Base-by-base conservation (phyloP, 768 basidiomycete species). In the Pleurotus djamor region DNA sequence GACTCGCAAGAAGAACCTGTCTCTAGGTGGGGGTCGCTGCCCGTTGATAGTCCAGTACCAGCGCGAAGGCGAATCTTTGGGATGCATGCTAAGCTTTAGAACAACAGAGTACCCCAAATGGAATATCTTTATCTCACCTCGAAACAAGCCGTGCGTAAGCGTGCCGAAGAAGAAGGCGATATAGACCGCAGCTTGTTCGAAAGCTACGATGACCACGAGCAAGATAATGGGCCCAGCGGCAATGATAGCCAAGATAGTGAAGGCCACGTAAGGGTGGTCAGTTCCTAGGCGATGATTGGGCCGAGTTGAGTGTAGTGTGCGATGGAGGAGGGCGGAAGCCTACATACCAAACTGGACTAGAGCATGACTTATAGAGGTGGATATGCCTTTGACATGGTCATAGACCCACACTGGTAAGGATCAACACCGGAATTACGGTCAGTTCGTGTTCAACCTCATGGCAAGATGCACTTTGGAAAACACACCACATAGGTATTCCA, bases 1-100 rank as follows among this genome's bases (percentile, higher is more conserved):
- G 16, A 56, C 41, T 56, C 41, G 54, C 13, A 56, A 38, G 54
- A 56, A 56, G 41, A 56, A 56, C 28, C 54, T 56, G 33, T 56
- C 54, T 13, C 54, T 41, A n/a, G 54, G n/a, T n/a, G n/a, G 13
- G 12, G 16, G 38, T 33, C 54, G 13, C 44, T 21, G 54, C n/a
- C 41, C 54, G 17, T 56, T 56, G 28, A 56, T 32, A 12, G 37
- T 56, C 54, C 54, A 56, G 13, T 56, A 56, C 54, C 54, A 56
- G 21, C 54, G 54, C 12, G 54, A 56, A 9, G 54, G 54, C 9
- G 54, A 56, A 14, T 34, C 54, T 56, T 28, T 28, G 21, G 21
- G 21, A 28, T 28, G 21, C 21, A 28, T 36, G 51, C 49, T 16
- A n/a, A 14, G 14, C n/a, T 32, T 51, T n/a, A 7, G 12, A 6